Conservation (phyloP, 1,284 basidiomycete genomes). For the Moesziomyces sp. region DNA sequence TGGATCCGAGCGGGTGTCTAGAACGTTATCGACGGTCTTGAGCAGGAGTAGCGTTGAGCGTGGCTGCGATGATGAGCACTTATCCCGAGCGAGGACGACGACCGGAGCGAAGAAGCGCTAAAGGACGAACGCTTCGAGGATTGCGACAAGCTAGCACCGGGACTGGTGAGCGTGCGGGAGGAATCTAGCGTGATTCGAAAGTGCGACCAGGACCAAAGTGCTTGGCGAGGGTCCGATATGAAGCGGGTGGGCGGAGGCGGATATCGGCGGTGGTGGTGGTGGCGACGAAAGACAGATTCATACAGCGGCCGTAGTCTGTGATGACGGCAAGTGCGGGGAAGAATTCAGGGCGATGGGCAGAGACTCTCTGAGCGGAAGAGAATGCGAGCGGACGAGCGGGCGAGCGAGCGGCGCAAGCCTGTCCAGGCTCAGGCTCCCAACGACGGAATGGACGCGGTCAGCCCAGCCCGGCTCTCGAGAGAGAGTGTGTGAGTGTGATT, state of each 20-base stretch:
- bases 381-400: background rate
- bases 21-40: background rate
- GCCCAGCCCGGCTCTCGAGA: too few relatives aligned
- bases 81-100: background rate
- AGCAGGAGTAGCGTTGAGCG: background rate
- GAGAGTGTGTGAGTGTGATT: too few relatives aligned
- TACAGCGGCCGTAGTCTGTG: background rate
- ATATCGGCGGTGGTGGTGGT: background rate
- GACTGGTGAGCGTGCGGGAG: too few relatives aligned
- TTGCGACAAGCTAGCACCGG: too few relatives aligned
- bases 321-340: slow-evolving; percentile 21
- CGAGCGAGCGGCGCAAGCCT: background rate
- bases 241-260: background rate
- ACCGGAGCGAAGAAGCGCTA: too few relatives aligned
- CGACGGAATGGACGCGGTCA: too few relatives aligned
- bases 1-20: background rate
- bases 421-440: too few relatives aligned
- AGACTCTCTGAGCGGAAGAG: background rate
- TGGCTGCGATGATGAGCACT: background rate
- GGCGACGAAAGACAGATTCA: background rate
- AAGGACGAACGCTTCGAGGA: too few relatives aligned
- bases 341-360: slow-evolving; percentile 5
- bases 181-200: too few relatives aligned
- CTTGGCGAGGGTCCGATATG: background rate
- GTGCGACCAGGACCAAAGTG: background rate